A percentile compares a stretch with the other conserved stretches of the same genome.
phyloP scores from a whole-genome alignment of 2,329 filamentous ascomycete species.

The Emericellopsis atlantica region DNA sequence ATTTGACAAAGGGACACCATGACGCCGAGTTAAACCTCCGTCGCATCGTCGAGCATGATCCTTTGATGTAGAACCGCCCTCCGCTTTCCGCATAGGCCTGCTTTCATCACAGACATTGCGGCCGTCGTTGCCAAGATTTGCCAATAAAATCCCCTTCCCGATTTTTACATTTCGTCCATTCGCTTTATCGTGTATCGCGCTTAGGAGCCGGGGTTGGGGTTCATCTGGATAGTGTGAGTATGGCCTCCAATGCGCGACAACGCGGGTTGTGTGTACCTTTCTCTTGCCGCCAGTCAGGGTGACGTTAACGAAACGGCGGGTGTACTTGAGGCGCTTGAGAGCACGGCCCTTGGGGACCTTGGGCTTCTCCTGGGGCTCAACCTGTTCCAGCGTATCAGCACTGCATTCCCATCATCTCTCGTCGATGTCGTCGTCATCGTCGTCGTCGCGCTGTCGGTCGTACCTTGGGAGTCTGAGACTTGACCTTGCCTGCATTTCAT shows the following conservation, averaged over 20 bases:
- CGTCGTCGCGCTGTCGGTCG: slow-evolving; percentile 16
- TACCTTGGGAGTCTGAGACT: slow-evolving; percentile 91
- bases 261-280: slow-evolving; percentile 49
- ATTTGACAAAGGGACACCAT: slow-evolving; percentile 22
- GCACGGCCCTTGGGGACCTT: slow-evolving; percentile 96
- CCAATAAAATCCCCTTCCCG: slow-evolving; percentile 9
- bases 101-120: slow-evolving; percentile 2
- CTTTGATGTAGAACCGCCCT: slow-evolving; percentile 1
- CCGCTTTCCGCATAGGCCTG: no score
- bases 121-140: slow-evolving; percentile 9
- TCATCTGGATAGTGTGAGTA: slow-evolving; percentile 45
- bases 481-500: slow-evolving; percentile 84
- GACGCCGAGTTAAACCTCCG: slow-evolving; percentile 24
- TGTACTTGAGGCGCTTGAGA: slow-evolving; percentile 94
- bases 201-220: slow-evolving; percentile 72
- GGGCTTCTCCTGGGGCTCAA: slow-evolving; percentile 87
- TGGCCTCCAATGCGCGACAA: slow-evolving; percentile 10
- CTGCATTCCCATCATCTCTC: slow-evolving; percentile 8
- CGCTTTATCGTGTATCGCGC: slow-evolving; percentile 5
- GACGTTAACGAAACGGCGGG: slow-evolving; percentile 96
- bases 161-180: slow-evolving; percentile 10
- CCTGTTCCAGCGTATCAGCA: slow-evolving; percentile 33
- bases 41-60: slow-evolving; percentile 21
- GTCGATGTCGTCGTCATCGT: slow-evolving; percentile 4
- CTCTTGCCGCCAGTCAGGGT: slow-evolving; percentile 96